Evolutionary conservation across 2,329 filamentous ascomycete genomes (phyloP), one percentile per base, ranked within the genome.

Genomic region (Myriosclerotinia curreyana): DNA sequence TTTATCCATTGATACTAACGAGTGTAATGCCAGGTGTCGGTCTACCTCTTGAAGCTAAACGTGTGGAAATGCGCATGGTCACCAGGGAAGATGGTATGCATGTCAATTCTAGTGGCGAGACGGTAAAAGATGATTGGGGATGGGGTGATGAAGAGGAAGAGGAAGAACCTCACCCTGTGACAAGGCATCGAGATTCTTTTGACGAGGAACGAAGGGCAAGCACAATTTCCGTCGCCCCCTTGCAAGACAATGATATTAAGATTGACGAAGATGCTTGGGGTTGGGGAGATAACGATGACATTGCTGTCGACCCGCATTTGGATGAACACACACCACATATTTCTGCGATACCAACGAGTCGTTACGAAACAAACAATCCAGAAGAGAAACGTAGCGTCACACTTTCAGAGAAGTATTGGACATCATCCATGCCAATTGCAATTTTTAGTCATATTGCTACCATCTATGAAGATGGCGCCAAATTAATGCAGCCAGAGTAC

Each of bases 341-440:
- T 36, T 20, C 25, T 2, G 20, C n/a, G 14, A 34, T 40, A 12
- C 20, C 42, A 9, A 44, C 15, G 11, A 46, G 44, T 46, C 50
- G 48, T 14, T 25, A 17, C 52, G 56, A 28, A 20, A 36, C 38
- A 9, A 25, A 60, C 9, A 25, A 56, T 36, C 15, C 60, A 48
- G 28, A 70, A 34, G 63, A 68, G 20, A 62, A 53, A 3, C 65
- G 68, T 59, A 89, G 95, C 73, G 78, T 98, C 65, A 89, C 90
- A 0, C 78, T 98, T 52, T 89, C 83, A 66, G 95, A 99, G 77
- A 90, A 84, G 1, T 99, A 96, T 75, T 90, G 87, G 65, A 90
- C 96, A 60, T 97, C 94, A 0, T 89, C 90, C 2, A 89, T 97
- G 75, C 94, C 95, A 0, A 88, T 92, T 66, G 85, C 87, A 5